Evolutionary conservation across 148 eudicot genomes (phyloP).

Genomic region (Amaranthus hypochondriacus): DNA sequence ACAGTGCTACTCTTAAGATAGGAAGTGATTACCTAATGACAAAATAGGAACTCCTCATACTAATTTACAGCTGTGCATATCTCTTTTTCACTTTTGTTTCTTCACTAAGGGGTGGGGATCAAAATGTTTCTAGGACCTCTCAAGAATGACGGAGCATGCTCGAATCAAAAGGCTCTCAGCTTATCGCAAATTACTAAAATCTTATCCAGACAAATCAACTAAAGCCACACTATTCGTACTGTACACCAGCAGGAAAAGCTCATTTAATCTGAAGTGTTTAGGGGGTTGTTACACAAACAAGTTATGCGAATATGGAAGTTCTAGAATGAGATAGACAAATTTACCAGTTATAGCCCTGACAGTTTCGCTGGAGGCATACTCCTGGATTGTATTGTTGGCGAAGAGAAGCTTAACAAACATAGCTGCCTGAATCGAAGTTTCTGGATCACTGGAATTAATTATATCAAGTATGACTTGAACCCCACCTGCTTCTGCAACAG

Average conservation of each 20-base stretch:
- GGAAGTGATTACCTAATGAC: no score
- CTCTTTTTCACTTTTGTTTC: no score
- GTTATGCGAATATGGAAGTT: not conserved
- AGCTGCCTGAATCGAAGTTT: constrained; percentile 90
- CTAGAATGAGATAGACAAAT: constrained; percentile 7
- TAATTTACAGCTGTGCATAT: no score
- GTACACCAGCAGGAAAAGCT: constrained; percentile 4
- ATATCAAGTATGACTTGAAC: constrained; percentile 90
- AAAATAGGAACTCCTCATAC: no score
- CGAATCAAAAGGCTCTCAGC: not conserved
- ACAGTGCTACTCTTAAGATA: no score
- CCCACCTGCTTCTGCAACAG: constrained; percentile 99
- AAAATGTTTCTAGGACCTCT: no score
- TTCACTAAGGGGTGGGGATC: no score
- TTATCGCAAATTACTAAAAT: not conserved
- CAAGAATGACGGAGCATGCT: not conserved
- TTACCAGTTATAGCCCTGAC: constrained; percentile 97
- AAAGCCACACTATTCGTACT: not conserved
- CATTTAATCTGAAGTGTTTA: no score
- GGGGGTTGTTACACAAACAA: not conserved
- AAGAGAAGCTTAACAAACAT: constrained; percentile 91
- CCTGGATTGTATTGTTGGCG: constrained; percentile 92
- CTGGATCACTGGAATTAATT: constrained; percentile 90
- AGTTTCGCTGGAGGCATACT: constrained; percentile 98
- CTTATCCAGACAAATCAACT: not conserved